Evolutionary conservation across 306 rosid species (phyloP), one percentile per base, ranked within the genome.

Genomic region (Ziziphus jujuba): DNA sequence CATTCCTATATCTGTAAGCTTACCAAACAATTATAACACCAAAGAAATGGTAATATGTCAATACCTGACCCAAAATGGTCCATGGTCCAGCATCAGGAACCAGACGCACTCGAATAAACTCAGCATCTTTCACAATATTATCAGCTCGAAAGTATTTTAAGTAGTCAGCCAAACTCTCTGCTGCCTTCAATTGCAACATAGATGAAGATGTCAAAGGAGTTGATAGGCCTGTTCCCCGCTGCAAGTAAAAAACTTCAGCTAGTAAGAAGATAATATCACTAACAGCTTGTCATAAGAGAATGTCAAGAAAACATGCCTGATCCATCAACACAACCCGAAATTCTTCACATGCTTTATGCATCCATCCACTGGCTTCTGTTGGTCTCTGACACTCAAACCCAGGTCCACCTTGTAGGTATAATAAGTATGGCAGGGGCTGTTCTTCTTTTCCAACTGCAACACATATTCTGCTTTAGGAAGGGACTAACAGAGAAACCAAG

Each of bases 221-320:
- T 8, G 98, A 93, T 80, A 90, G 88, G 69, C 97, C 98, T 65
- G 98, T 88, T 80, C 98, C 97, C 56, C 98, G 90, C 98, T 93
- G 90, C 80, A 86, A 75, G 70, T 52, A 72, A 17, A 71, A 40
- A 57, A 24, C 23, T 67, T 38, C 54, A 59, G 71, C 16, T 65
- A 70, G 64, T 49, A 38, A 77, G 68, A 52, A 72, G 49, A 74
- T 60, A 16, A 77, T 20, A 73, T 51, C 38, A 65, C 52, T 63
- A 61, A 50, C 16, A 73, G 35, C 44, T 57, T 28, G 48, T 54
- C 56, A 25, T 25, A 45, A 67, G 45, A 53, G 35, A 60, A 71
- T 60, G 49, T 34, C 69, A 65, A 63, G 66, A 35, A 79, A 83
- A 60, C 59, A 75, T 83, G 82, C 98, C 96, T 93, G 97, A 74